Evolutionary conservation across 805 yeast species (phyloP), one percentile per base, ranked within the genome.

Genomic region (Ogataea glucozyma): DNA sequence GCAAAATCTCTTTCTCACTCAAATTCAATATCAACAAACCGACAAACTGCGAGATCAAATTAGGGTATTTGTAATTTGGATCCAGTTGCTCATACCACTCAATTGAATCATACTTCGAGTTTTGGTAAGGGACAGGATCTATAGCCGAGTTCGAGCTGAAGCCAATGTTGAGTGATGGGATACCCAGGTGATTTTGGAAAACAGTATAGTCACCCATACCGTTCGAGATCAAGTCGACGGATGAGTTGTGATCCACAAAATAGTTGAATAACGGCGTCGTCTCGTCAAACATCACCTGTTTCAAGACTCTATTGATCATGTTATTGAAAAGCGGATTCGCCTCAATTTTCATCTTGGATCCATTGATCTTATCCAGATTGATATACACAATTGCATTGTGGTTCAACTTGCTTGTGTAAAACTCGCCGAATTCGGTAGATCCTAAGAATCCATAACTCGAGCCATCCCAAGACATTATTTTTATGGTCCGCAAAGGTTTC

Each of bases 151-250:
- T 58, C 31, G 57, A 58, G 4, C 38, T 40, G 52, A 73, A 76
- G 7, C 78, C 75, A 40, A 79, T 58, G 39, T 72, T 72, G 9
- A 79, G 70, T 0, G 85, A 72, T 2, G 90, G 86, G 29, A 84
- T 75, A 5, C 88, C 90, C 49, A 83, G 58, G 56, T 78, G 81
- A 53, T 76, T 76, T 59, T 83, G 86, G 51, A 82, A 81, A 8
- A 78, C 79, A 2, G 78, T 70, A 53, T 69, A 75, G 54, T 79
- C 84, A 1, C 82, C 69, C 40, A 58, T 44, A 6, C 77, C 75
- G 8, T 78, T 71, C 2, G 79, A 77, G 11, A 79, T 65, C 16
- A 66, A 55, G 3, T 54, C 59, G 36, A 79, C 66, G 0, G 66
- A 54, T 7, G 69, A 67, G 29, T 67, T 58, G 12, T 56, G 54